These are phyloP conservation scores for Penstemon barbatus DNA, from an alignment of 257 asterid species.

Conservation along the genomic window DNA sequence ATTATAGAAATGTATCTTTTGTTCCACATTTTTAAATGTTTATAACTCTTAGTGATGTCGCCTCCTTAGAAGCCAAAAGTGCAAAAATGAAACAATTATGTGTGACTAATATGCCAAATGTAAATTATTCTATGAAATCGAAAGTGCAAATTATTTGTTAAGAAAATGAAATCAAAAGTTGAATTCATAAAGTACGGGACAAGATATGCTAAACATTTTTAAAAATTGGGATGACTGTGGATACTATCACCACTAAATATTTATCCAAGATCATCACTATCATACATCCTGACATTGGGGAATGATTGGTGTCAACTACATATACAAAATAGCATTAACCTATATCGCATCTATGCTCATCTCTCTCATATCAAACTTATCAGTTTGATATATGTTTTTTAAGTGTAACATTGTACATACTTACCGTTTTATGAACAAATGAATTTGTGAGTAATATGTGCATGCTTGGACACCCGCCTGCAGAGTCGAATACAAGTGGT, in stretches of 20 bases:
- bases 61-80: no score
- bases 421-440: conserved; percentile 42
- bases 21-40: no score
- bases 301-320: background rate
- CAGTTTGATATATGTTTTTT: conserved; percentile 11
- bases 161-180: no score
- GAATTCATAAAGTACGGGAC: no score
- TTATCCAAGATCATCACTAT: background rate
- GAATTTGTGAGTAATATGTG: conserved; percentile 37
- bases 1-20: no score
- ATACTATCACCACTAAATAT: background rate
- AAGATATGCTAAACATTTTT: no score
- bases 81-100: no score
- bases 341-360: background rate
- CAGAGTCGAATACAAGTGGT: conserved; percentile 4
- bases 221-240: background rate
- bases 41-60: no score
- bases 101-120: no score
- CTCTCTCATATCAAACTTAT: conserved; percentile 19
- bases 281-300: background rate
- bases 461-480: conserved; percentile 23
- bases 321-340: background rate
- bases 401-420: conserved; percentile 23
- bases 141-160: no score
- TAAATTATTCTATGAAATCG: no score